Conservation (phyloP, 2,329 filamentous ascomycete species). For the Gaeumannomyces sp. region DNA sequence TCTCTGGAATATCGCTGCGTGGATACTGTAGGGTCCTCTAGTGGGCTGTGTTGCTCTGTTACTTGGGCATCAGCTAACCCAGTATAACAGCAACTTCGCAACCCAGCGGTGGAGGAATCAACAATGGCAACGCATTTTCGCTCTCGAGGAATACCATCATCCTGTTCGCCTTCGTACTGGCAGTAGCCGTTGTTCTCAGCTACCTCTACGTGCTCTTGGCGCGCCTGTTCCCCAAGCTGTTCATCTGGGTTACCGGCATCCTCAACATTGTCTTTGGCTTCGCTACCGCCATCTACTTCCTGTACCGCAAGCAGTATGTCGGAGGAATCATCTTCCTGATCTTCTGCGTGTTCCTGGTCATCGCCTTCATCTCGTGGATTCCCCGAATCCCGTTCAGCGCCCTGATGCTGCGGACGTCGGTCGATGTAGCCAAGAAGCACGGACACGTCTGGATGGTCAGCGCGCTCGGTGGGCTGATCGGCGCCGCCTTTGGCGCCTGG, state of each 20-base stretch:
- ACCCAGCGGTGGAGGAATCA: slow-evolving; percentile 67
- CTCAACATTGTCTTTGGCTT: slow-evolving; percentile 79
- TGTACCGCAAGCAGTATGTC: slow-evolving; percentile 68
- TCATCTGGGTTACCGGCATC: slow-evolving; percentile 90
- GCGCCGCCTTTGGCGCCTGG: slow-evolving; percentile 74
- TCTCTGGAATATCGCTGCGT: slow-evolving; percentile 16
- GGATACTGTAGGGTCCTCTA: slow-evolving; percentile 14
- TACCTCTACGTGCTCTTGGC: slow-evolving; percentile 71
- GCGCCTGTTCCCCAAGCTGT: slow-evolving; percentile 75
- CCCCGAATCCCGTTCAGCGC: slow-evolving; percentile 85
- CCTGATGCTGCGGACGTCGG: slow-evolving; percentile 78
- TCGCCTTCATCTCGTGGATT: slow-evolving; percentile 87
- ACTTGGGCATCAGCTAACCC: slow-evolving; percentile 9
- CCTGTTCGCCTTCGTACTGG: slow-evolving; percentile 74
- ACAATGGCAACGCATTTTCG: slow-evolving; percentile 60
- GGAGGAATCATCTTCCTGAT: slow-evolving; percentile 83
- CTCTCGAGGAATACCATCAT: slow-evolving; percentile 81
- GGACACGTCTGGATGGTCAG: slow-evolving; percentile 86
- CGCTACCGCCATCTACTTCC: slow-evolving; percentile 83
- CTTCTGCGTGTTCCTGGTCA: slow-evolving; percentile 71
- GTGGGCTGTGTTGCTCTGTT: background rate
- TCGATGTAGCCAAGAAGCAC: slow-evolving; percentile 76
- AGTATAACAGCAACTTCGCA: slow-evolving; percentile 41
- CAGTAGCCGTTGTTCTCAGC: slow-evolving; percentile 67
- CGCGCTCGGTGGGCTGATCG: slow-evolving; percentile 71